Evolutionary conservation across 495 filamentous ascomycete genomes (phyloP), one percentile per base, ranked within the genome.

Genomic region (Hypoxylon lenormandii): DNA sequence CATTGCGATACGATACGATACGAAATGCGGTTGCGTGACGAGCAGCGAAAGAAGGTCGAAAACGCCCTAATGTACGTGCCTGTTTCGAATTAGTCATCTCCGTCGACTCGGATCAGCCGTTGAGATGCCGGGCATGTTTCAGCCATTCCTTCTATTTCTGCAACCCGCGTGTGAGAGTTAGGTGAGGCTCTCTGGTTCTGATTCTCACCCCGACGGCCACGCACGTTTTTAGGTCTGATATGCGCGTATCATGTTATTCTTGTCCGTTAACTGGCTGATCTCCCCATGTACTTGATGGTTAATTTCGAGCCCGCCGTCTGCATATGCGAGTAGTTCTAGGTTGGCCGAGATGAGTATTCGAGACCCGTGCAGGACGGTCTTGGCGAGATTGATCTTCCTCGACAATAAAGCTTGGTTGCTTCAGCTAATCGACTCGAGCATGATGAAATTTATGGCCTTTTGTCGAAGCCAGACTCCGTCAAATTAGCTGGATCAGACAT

Each of bases 51-150:
- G 28, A 56, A 58, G 56, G 42, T 54, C 61, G 68, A 71, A 62
- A 66, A 66, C 62, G 62, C 62, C 62, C 68, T 71, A 71, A 71
- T 71, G 68, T 71, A 71, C 57, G 68, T 71, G 68, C 68, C 47
- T 54, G 68, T 71, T 71, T 71, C 68, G 62, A 71, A 63, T 71
- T 71, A 71, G 68, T 71, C 68, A 71, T 71, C 68, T 71, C 57
- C 50, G 48, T 63, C 68, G 62, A 71, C 68, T 71, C 68, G 68
- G 68, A 66, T 71, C 51, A 63, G 68, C 57, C 62, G 68, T 71
- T 53, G 33, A 71, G 62, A 62, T 66, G 68, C 68, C 68, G 68
- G 62, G 46, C 38, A 52, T 63, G 68, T 71, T 71, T 71, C 68
- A 71, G 68, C 68, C 62, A 70, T 66, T 71, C 56, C 68, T 62